Evolutionary conservation across 345 rosid genomes (phyloP), one percentile per base, ranked within the genome.

Genomic region (Triadica sebifera): DNA sequence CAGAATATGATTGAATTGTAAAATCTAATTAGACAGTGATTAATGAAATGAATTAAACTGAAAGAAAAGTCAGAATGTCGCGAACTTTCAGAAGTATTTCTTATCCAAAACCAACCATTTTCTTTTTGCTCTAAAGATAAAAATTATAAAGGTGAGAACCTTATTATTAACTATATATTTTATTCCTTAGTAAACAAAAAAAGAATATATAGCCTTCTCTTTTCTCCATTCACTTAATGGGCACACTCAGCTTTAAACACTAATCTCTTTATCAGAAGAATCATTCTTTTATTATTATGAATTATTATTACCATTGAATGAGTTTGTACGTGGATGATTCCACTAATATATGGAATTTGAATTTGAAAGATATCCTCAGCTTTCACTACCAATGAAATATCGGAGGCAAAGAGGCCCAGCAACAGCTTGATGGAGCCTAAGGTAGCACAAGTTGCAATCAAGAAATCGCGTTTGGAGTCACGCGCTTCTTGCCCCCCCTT

Each of bases 401-500:
- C 79, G 47, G 93, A 92, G 70, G 79, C 83, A 78, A 94, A 89
- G 91, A 89, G 90, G 82, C 74, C 78, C 76, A 82, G 68, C 81
- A 76, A 78, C 79, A 79, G 81, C 75, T 77, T 81, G 77, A 73
- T 79, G 73, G 87, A 88, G 78, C 74, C 92, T n/a, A 88, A 85
- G 71, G 62, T 85, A 69, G 65, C 80, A 10, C 86, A 29, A 29
- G 34, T 29, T 29, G 2, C 34, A 29, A 29, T 85, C 68, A 94
- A 94, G 90, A 94, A 94, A 69, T 82, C 93, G 38, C 87, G 91
- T 59, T 55, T 89, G 79, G 93, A 90, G 34, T 75, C 98, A 72
- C 89, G 90, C 74, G 69, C 88, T 55, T 83, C 97, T 57, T 87
- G 91, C 79, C 93, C 97, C 66, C 97, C 97, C 70, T 84, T 92